phyloP scores from a whole-genome alignment of 2,329 filamentous ascomycete species.

The Fusarium mangiferae region DNA sequence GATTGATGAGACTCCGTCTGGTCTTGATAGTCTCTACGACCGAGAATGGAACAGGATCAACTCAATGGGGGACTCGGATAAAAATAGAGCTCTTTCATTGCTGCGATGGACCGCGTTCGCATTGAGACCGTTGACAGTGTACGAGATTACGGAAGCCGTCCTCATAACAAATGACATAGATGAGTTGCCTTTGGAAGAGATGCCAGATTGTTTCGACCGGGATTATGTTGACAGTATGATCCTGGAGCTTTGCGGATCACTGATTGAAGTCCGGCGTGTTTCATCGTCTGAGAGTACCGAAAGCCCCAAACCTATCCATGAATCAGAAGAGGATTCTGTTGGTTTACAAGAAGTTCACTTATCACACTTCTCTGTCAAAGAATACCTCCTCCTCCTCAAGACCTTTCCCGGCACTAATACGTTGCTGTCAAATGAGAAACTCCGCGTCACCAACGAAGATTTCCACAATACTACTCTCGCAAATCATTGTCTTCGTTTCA shows the following conservation, averaged over 20 bases:
- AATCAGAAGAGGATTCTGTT: rapidly evolving
- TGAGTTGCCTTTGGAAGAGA: rapidly evolving
- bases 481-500: background rate
- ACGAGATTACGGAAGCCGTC: background rate
- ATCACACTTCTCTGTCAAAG: background rate
- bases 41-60: conserved; percentile 45
- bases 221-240: conserved; percentile 3
- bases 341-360: background rate
- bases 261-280: background rate
- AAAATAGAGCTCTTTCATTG: conserved; percentile 40
- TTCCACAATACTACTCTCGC: rapidly evolving
- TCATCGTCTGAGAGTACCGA: rapidly evolving
- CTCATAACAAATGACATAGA: background rate
- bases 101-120: conserved; percentile 47
- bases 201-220: background rate
- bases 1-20: conserved; percentile 44
- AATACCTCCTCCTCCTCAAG: background rate
- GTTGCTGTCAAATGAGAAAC: rapidly evolving
- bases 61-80: background rate
- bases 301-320: rapidly evolving
- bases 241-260: background rate
- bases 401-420: rapidly evolving
- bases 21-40: conserved; percentile 45
- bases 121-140: conserved; percentile 2
- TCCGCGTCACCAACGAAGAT: rapidly evolving